Evolutionary conservation across 805 yeast genomes (phyloP), one percentile per base, ranked within the genome.

Genomic region (Yarrowia alimentaria): DNA sequence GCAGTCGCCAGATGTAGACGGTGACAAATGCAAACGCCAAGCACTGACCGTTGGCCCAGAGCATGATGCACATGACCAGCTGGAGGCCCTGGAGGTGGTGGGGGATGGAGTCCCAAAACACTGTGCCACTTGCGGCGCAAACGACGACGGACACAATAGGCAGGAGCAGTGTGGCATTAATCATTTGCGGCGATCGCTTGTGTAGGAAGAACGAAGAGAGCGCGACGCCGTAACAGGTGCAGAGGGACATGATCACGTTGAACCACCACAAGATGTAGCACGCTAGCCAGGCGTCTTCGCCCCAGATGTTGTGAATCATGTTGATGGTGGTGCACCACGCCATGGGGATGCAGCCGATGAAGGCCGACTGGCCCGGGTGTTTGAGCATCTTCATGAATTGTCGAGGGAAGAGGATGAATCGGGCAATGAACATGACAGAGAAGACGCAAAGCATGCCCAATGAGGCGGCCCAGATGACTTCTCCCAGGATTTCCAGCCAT

Each of bases 81-180:
- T 83, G 78, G 24, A 82, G 68, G 7, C 78, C 60, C 58, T 78
- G 70, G 59, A 75, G 71, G 45, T 63, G 65, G n/a, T 57, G 51
- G 9, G 77, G 81, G 29, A 80, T 68, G 42, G 64, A 65, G 11
- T 62, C 60, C 30, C 68, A 71, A 14, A 88, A 69, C 0, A 77
- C 54, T 1, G 80, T 79, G 3, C 94, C 93, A n/a, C 79, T 69
- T 0, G 94, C 77, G 0, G 89, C 73, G 3, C 80, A 77, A 52
- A 89, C 96, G 1, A 87, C 85, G 21, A 85, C 66, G 0, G 96
- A 76, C 14, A 89, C 91, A n/a, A 85, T 74, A 0, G 94, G 93
- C 47, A 89, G 68, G 17, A 89, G 63, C 3, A 84, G 64, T 2
- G 82, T 73, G 18, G 86, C 75, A 57, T 76, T 77, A 38, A 87